Evolutionary conservation across 108 stramenopile genomes (phyloP).

Genomic region (Pseudonitzschia pungens): DNA sequence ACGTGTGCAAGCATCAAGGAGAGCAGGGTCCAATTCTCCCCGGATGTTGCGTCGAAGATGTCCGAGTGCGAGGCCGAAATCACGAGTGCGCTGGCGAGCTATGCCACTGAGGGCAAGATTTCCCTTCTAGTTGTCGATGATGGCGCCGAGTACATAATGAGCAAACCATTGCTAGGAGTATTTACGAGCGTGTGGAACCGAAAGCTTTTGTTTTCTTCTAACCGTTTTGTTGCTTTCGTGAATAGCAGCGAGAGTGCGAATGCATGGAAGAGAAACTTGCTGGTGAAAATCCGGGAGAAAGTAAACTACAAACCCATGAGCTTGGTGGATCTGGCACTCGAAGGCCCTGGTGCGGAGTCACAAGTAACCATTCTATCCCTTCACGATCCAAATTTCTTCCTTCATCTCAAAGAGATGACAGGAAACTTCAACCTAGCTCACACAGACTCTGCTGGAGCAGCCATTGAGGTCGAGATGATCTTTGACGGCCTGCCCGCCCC

Average conservation of each 20-base stretch:
- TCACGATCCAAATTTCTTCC: not conserved
- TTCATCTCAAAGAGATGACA: slow-evolving; percentile 8
- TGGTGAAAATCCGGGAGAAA: slow-evolving; percentile 2
- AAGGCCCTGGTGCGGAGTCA: not conserved
- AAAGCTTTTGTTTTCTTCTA: not conserved
- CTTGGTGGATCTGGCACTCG: not conserved
- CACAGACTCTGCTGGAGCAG: not conserved
- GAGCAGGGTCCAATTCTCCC: not conserved
- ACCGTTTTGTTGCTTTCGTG: not conserved
- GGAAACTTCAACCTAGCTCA: not conserved
- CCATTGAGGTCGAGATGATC: slow-evolving; percentile 1
- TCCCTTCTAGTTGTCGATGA: slow-evolving; percentile 15
- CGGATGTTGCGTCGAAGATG: slow-evolving; percentile 12
- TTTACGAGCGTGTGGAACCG: slow-evolving; percentile 10
- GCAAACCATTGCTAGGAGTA: not conserved
- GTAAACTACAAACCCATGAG: slow-evolving; percentile 2
- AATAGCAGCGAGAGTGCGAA: not conserved
- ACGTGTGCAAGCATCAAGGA: slow-evolving; percentile 14
- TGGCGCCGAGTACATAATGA: not conserved
- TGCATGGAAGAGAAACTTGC: slow-evolving; percentile 9
- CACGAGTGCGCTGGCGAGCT: not conserved
- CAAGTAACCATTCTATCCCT: slow-evolving; percentile 5
- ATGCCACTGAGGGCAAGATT: slow-evolving; percentile 10
- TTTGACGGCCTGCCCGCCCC: slow-evolving; percentile 6
- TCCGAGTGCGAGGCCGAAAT: slow-evolving; percentile 20